Base-by-base conservation (phyloP, 176 grass and related monocot genomes). In the Bothriochloa decipiens region DNA sequence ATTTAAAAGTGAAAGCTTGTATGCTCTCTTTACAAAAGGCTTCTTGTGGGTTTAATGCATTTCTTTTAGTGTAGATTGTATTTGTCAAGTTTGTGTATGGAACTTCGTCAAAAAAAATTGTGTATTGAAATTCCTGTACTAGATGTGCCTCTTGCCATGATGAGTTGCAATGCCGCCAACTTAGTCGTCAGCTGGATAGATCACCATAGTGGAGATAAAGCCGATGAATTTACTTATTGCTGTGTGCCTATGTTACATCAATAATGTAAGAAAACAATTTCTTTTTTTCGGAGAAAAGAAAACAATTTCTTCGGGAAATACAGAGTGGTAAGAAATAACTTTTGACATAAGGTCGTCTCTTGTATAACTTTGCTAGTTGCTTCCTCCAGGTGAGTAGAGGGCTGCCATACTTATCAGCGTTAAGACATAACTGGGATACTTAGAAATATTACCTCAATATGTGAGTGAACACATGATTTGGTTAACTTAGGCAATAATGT, bases 1-100 rank as follows among this genome's bases (percentile, higher is more conserved):
- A 17, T 72, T 72, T 72, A 10, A 72, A 75, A 81, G 17, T 75
- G 18, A n/a, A 75, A 81, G 25, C 25, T 58, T 32, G 52, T 46
- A 61, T 26, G 13, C 18, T 62, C 14, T 29, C 14, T 47, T 28
- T 46, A 33, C 40, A 42, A 8, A 42, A 45, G 10, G 42, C 1
- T 45, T 45, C 42, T 45, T 45, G 42, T 45, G 42, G 42, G 42
- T 45, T 45, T 45, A 10, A 45, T 45, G 42, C 42, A 26, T 65
- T 58, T 75, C 29, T 55, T 52, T 28, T 6, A 45, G 45, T 52
- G 41, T 8, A 23, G 76, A 29, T 53, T 53, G 15, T 5, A 76
- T 46, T n/a, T 43, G 39, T 58, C 55, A 32, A 32, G 29, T 32
- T 32, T 32, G 29, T 32, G 29, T 32, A 32, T 32, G 29, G 29